Conservation (phyloP, 345 rosid species). For the Ceriops zippeliana region DNA sequence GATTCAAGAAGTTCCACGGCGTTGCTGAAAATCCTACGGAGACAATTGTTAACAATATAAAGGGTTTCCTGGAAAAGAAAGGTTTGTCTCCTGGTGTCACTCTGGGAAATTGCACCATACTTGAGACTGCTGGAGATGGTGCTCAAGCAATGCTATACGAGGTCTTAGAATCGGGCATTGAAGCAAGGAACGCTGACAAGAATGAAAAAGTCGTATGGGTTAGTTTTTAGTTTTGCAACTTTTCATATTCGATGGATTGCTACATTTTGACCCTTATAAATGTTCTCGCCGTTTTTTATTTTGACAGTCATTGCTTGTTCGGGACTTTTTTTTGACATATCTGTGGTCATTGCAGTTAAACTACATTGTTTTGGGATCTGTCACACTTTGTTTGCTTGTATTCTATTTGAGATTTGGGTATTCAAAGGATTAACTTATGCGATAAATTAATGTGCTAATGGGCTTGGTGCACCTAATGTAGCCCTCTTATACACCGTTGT, state of each 20-base stretch:
- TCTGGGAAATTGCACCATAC: constrained; percentile 64
- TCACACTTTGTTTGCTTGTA: constrained; percentile 2
- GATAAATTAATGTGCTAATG: background rate
- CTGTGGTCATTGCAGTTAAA: too few species aligned
- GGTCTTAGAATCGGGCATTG: constrained; percentile 53
- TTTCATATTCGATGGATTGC: background rate
- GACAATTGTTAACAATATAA: constrained; percentile 56
- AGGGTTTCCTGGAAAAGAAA: constrained; percentile 43
- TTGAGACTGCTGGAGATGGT: constrained; percentile 77
- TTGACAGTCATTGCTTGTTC: background rate
- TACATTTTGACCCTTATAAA: background rate
- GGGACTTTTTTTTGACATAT: background rate
- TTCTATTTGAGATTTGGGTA: background rate
- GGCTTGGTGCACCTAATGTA: background rate
- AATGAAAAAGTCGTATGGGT: constrained; percentile 68
- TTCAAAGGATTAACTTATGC: background rate
- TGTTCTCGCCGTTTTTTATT: background rate
- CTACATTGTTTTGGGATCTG: background rate
- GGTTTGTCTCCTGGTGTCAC: constrained; percentile 59
- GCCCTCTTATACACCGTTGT: background rate
- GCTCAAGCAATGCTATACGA: constrained; percentile 51
- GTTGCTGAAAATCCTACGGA: constrained; percentile 77
- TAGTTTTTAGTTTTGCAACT: constrained; percentile 19
- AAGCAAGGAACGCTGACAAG: constrained; percentile 20
- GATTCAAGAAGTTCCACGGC: constrained; percentile 76